Evolutionary conservation across 2,329 filamentous ascomycete genomes (phyloP), one percentile per base, ranked within the genome.

Genomic region (Zymoseptoria passerinii): DNA sequence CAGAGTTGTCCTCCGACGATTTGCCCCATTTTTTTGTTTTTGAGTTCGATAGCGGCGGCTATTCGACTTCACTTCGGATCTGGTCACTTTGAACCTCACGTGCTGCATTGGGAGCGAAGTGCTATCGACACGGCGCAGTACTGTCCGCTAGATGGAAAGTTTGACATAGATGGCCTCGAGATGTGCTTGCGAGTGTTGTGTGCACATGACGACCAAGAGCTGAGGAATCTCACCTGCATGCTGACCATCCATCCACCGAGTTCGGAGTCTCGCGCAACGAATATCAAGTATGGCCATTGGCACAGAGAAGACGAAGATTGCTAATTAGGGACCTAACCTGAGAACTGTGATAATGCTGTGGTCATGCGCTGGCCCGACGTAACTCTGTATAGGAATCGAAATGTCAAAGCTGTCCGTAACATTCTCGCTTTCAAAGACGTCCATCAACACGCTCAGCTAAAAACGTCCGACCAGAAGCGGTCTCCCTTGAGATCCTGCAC

Each of bases 391-490:
- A 16, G 16, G 13, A 40, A 16, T 40, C 35, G 35, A 10, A 16
- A 40, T 16, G 35, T 40, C 35, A 40, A 35, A 13, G 8, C n/a
- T n/a, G n/a, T n/a, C n/a, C n/a, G n/a, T n/a, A n/a, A n/a, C n/a
- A n/a, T n/a, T n/a, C n/a, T n/a, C n/a, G n/a, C n/a, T n/a, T n/a
- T n/a, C n/a, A n/a, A 16, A 40, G 35, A 40, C 35, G 10, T 40
- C 10, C 5, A 44, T 44, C 35, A 10, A 16, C 35, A 44, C 35
- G 35, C 35, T 44, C 35, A 44, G 35, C 35, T 44, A 52, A 64
- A 74, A 1, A 78, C 76, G 71, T 79, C 77, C 18, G 71, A 75
- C 28, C 75, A 74, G 71, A 74, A 78, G 58, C 78, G 67, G 64
- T 78, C 76, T 53, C 75, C 76, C 60, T 74, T 74, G 60, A 79